Evolutionary conservation across 1,284 basidiomycete genomes (phyloP), one percentile per base, ranked within the genome.

Genomic region (Jaminaea rosea): DNA sequence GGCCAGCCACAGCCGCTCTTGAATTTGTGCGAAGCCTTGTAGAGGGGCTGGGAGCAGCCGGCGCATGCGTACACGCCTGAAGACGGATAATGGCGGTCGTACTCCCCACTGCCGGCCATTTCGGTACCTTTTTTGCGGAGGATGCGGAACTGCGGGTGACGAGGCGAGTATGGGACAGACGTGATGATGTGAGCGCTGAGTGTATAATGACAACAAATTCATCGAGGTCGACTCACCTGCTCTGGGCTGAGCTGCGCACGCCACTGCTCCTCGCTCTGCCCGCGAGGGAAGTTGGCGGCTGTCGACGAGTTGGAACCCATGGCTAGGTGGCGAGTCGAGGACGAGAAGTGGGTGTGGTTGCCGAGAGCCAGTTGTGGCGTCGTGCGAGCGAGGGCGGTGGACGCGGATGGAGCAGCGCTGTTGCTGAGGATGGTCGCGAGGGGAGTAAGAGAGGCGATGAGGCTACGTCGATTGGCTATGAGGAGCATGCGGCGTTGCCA

Each of bases 1-100:
- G 90, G 91, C 90, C 90, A 96, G 27, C 90, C 91, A 68, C 90
- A 96, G 9, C 89, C 88, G 52, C 86, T 89, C 65, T 87, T 81
- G 76, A 94, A 96, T 77, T 96, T 96, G 59, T 88, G 90, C 27
- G 79, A 80, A 65, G 87, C 88, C 77, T 78, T 75, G 60, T 78
- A 78, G 15, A 75, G 63, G 1, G 75, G 75, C 37, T 72, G 60
- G 23, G 66, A 58, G 58, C 75, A 76, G 4, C 72, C 75, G 0
- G 73, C 75, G 44, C 75, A 76, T n/a, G 65, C 75, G 74, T 93
- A 96, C 0, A 85, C 79, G 19, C 91, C 76, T 1, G 78, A 79
- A 37, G 78, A 76, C 15, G 71, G 62, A 45, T 76, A 77, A 75
- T 81, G 80, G 56, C 87, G 81, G 63, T 93, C 83, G 70, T 86